Evolutionary conservation across 306 rosid genomes (phyloP), one percentile per base, ranked within the genome.

Genomic region (Vigna hirtella): DNA sequence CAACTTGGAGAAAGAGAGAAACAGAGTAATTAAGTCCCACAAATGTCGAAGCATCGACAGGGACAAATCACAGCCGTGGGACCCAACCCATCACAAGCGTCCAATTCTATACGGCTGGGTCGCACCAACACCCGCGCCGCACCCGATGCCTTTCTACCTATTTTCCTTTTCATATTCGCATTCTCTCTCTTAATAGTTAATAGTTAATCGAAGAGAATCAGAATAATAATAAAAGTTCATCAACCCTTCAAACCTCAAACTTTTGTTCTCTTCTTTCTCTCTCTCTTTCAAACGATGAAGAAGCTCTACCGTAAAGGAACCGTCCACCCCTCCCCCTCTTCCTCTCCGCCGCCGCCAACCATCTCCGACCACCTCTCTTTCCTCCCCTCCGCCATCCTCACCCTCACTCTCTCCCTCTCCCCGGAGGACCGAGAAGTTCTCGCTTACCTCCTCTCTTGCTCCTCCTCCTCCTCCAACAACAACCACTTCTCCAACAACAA

Each of bases 241-340:
- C 9, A 65, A 38, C 5, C n/a, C 51, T 79, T 77, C 22, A 51
- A 43, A 56, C 43, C 2, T 61, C 40, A 59, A 51, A 38, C 43
- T 42, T 50, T 62, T 48, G 64, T 51, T 32, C 61, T 43, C 7
- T 43, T 28, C 24, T 22, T n/a, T 43, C 43, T 24, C 4, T 43
- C 48, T n/a, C 10, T 10, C 4, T 5, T 1, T 9, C 12, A 42
- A 78, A 45, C 67, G 55, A 94, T 94, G 98, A 92, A 91, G 91
- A 95, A 95, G 82, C 89, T 92, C 5, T 88, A 85, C 83, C 86
- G 98, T 14, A 91, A 78, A 56, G 92, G 93, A n/a, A 77, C 92
- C 63, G 96, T 92, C 1, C 98, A 94, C 66, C 98, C 97, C 8
- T 90, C 98, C 20, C 93, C 97, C 24, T 93, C 98, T 18, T 91